phyloP scores from a whole-genome alignment of 129 eudicot species.

The Flaveria robusta region DNA sequence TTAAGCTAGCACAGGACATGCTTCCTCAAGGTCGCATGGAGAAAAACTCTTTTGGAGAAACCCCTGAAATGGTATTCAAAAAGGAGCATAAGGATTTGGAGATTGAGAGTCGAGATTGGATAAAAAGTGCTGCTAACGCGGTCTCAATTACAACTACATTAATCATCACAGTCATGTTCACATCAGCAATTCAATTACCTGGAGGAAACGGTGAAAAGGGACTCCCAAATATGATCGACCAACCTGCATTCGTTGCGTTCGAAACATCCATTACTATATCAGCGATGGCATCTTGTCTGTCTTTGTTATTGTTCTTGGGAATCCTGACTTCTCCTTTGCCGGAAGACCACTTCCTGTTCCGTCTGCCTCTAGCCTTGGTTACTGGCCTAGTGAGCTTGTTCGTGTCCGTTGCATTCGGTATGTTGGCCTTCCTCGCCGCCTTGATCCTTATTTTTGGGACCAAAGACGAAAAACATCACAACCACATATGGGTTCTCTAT shows the following conservation, averaged over 20 bases:
- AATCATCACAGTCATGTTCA: not conserved
- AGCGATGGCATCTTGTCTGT: not conserved
- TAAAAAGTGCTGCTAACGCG: not conserved
- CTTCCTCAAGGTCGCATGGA: not conserved
- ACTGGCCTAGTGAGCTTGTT: not conserved
- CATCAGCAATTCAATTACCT: not conserved
- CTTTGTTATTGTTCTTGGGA: not conserved
- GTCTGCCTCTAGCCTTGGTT: not conserved
- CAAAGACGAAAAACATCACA: not conserved
- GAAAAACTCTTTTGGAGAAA: slow-evolving; percentile 11
- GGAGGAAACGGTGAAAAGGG: not conserved
- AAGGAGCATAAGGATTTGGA: slow-evolving; percentile 5
- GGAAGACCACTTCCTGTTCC: not conserved
- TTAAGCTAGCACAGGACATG: not conserved
- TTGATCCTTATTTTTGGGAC: not conserved
- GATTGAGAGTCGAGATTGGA: not conserved
- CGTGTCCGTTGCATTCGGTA: not conserved
- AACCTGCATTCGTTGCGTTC: not conserved
- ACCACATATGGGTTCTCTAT: not conserved
- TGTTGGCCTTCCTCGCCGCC: not conserved
- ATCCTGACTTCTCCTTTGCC: not conserved
- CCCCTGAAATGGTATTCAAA: slow-evolving; percentile 13
- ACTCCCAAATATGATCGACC: not conserved
- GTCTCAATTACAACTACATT: not conserved
- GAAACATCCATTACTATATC: not conserved